Conservation (phyloP, 306 rosid species). For the Hylodesmum podocarpum region DNA sequence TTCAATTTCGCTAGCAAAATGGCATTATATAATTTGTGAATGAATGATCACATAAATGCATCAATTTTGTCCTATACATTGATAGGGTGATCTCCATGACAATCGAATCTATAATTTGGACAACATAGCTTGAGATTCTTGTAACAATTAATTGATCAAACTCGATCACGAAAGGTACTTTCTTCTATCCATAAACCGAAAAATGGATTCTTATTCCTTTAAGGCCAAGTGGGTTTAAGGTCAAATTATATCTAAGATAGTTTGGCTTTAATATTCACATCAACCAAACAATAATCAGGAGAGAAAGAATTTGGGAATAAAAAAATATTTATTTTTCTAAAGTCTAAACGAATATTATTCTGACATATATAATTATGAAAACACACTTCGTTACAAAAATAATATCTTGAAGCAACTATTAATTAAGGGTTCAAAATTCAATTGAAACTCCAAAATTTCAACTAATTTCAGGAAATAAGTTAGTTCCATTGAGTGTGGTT, state of each 20-base stretch:
- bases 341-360: neutral
- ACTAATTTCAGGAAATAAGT: neutral
- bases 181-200: neutral
- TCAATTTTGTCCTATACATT: conserved; percentile 8
- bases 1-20: neutral
- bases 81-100: conserved; percentile 28
- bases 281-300: neutral
- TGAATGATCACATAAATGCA: neutral
- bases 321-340: neutral
- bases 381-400: neutral
- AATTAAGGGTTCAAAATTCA: neutral
- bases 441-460: neutral
- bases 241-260: neutral
- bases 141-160: neutral
- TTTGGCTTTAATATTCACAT: conserved; percentile 1
- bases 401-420: neutral
- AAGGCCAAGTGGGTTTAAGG: neutral
- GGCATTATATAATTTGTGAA: neutral
- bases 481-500: neutral
- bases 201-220: conserved; percentile 3
- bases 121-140: neutral
- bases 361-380: neutral
- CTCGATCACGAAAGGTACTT: conserved; percentile 5
- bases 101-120: conserved; percentile 1
- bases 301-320: neutral